These are phyloP conservation scores for Grosmannia serpens DNA, from an alignment of 2,329 filamentous ascomycete genomes.

Conservation along the genomic window DNA sequence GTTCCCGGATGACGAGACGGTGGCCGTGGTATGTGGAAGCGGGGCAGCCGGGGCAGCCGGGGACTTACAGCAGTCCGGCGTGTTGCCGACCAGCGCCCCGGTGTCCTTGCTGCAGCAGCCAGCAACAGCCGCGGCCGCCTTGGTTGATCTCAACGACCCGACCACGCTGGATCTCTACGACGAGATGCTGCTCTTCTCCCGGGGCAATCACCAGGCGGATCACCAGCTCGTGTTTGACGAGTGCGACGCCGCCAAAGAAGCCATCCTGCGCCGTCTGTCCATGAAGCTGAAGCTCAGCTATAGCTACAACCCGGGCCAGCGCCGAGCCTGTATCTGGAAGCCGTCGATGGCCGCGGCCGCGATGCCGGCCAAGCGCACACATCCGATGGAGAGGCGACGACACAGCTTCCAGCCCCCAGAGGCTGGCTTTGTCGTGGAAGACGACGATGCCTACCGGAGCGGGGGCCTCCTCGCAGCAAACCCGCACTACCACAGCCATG, in stretches of 20 bases:
- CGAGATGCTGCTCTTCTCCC: constrained; percentile 17
- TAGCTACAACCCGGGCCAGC: constrained; percentile 15
- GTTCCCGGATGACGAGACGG: constrained; percentile 13
- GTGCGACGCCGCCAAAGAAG: constrained; percentile 17
- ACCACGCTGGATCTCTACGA: constrained; percentile 14
- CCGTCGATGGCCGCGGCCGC: not conserved
- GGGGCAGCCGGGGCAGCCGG: not conserved
- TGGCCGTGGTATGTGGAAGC: not conserved
- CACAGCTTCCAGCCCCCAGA: not conserved
- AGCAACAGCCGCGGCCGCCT: not conserved
- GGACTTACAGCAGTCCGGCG: not conserved
- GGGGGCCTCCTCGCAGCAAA: no score
- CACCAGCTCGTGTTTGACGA: constrained; percentile 17
- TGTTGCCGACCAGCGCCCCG: not conserved
- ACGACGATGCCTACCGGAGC: not conserved
- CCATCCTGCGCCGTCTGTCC: constrained; percentile 16
- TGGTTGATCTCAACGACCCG: constrained; percentile 11
- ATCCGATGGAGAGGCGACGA: not conserved
- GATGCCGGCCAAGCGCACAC: not conserved
- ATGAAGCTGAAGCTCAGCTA: constrained; percentile 18
- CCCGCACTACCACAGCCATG: not conserved
- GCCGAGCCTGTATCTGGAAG: constrained; percentile 15
- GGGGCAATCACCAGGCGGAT: constrained; percentile 10
- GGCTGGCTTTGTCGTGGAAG: not conserved
- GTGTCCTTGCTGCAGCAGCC: not conserved